Evolutionary conservation across 306 rosid genomes (phyloP).

Genomic region (Citrullus mucosospermus): DNA sequence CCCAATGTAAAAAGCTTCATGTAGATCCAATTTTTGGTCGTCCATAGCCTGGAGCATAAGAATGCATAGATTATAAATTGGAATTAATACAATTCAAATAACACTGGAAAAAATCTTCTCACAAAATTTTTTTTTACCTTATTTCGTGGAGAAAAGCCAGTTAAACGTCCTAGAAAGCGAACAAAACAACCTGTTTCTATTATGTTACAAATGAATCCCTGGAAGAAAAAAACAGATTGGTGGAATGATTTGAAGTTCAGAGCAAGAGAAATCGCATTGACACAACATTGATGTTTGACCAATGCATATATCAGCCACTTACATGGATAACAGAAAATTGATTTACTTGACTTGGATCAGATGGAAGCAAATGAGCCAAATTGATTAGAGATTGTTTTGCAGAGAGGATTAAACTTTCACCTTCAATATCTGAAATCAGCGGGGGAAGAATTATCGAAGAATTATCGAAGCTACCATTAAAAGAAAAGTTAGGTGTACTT

Average conservation of each 20-base stretch:
- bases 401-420: constrained; percentile 59
- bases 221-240: constrained; percentile 14
- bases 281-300: background rate
- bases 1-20: constrained; percentile 68
- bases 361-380: constrained; percentile 53
- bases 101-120: background rate
- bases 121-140: constrained; percentile 29
- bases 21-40: constrained; percentile 46
- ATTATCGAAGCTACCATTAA: background rate
- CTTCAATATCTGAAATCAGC: constrained; percentile 35
- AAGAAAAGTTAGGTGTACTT: background rate
- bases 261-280: background rate
- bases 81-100: background rate
- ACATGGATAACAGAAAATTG: constrained; percentile 70
- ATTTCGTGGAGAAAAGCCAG: constrained; percentile 75
- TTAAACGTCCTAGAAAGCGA: constrained; percentile 81
- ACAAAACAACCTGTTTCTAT: constrained; percentile 92
- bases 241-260: background rate
- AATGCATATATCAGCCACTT: constrained; percentile 16
- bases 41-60: constrained; percentile 46
- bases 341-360: constrained; percentile 50
- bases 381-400: constrained; percentile 73
- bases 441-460: background rate
- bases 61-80: background rate
- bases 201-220: constrained; percentile 85